Conservation (phyloP, 2,329 filamentous ascomycete species). For the Diplodia intermedia region DNA sequence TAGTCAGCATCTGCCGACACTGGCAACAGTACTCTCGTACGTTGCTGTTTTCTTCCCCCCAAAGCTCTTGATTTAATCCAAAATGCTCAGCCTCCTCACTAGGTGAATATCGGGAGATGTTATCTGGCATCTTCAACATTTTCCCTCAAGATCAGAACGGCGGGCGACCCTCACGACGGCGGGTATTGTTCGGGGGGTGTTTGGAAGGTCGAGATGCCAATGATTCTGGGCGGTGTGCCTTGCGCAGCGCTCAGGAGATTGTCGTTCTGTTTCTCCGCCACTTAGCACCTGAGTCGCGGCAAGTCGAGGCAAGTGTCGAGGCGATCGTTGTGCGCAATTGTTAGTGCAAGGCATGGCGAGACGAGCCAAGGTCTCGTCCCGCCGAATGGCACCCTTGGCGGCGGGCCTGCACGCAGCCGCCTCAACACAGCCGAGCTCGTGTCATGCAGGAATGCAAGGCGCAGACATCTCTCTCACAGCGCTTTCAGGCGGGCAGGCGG, state of each 20-base stretch:
- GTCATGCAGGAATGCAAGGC: neutral
- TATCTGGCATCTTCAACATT: neutral
- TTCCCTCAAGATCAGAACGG: neutral
- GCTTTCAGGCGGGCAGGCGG: too few species aligned
- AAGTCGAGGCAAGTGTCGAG: slow-evolving; percentile 14
- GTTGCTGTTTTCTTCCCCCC: neutral
- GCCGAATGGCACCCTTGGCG: slow-evolving; percentile 15
- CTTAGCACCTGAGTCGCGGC: slow-evolving; percentile 8
- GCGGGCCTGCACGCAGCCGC: slow-evolving; percentile 4
- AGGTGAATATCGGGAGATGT: neutral
- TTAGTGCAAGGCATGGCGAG: slow-evolving; percentile 13
- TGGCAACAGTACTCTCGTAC: neutral
- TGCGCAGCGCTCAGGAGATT: slow-evolving; percentile 23
- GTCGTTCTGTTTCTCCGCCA: slow-evolving; percentile 28
- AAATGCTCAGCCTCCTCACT: neutral
- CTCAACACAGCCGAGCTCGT: neutral
- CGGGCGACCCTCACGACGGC: neutral
- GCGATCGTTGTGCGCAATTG: neutral
- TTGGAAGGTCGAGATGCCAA: slow-evolving; percentile 8
- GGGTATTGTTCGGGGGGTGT: slow-evolving; percentile 7
- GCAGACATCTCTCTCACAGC: neutral
- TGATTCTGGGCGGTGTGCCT: slow-evolving; percentile 21
- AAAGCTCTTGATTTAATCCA: neutral
- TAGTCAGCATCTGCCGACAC: neutral
- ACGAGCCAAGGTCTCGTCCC: slow-evolving; percentile 29